Base-by-base conservation (phyloP, 176 grass and related monocot species). In the bread wheat (Triticum aestivum) region DNA sequence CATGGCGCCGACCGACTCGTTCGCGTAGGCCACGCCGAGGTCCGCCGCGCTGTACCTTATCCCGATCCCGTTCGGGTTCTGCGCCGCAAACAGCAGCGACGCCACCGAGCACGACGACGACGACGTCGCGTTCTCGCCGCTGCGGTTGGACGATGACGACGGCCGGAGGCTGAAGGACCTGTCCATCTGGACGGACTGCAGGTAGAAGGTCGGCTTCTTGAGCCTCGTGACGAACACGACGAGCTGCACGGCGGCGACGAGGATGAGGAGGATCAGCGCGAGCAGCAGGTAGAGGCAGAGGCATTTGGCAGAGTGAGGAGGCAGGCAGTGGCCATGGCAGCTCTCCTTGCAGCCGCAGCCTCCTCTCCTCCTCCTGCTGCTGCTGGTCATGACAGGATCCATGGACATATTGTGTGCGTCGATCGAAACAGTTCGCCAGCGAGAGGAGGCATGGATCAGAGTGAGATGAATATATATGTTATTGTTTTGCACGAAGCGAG, bases 1-100 rank as follows among this genome's bases (percentile, higher is more conserved):
- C 73, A 95, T 64, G 69, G 87, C 79, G 24, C 89, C 96, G 15
- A 95, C 84, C 4, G 90, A 45, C 69, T 88, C 92, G 82, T 86
- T 85, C 32, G 78, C 86, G 75, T 87, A 98, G n/a, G 83, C 56
- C 66, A 98, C 84, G 26, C 78, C 83, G 20, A 98, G 96, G 33
- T 68, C 82, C 3, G 96, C 44, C 38, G 84, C 86, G 70, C 91
- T 73, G 70, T 94, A 98, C 79, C 84, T 89, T 68, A 98, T 94
- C 78, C 92, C 96, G 91, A 98, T 37, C 74, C 82, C 78, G 79
- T 98, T 98, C 33, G 68, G 90, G 86, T 94, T 98, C 66, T 88
- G 82, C 64, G 91, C 89, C 17, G 66, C 85, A 79, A 98, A 91
- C 66, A 91, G 18, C 70, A 98, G 85, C 9, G 90, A 87, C 69